These are phyloP conservation scores for Massarina eburnea DNA, from an alignment of 2,329 filamentous ascomycete species.

Conservation along the genomic window DNA sequence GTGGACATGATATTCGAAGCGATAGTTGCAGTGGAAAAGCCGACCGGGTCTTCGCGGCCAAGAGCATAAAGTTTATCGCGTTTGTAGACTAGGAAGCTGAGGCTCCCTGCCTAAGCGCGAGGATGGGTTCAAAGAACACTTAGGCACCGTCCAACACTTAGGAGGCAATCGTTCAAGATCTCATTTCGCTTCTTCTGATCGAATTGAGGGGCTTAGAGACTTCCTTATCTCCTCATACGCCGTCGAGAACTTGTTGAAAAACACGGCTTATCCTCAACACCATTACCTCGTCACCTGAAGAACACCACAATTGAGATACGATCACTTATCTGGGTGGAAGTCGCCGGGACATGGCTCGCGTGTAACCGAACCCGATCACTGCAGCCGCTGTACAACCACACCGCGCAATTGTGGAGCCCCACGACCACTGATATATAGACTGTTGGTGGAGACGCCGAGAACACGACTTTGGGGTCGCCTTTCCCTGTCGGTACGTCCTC, in stretches of 20 bases:
- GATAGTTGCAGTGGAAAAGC: neutral
- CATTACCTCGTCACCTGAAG: neutral
- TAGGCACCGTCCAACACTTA: too few species aligned
- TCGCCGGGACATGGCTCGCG: neutral
- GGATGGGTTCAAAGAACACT: too few species aligned
- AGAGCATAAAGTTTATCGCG: neutral
- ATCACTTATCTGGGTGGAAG: neutral
- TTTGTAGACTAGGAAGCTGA: neutral
- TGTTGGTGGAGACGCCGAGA: neutral
- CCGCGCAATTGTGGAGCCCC: neutral
- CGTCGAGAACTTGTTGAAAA: neutral
- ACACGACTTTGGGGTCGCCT: neutral
- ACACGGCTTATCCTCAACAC: neutral
- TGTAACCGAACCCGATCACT: conserved; percentile 1
- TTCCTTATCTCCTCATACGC: neutral
- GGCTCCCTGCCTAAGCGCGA: neutral
- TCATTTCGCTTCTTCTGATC: neutral
- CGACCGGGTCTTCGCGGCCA: neutral
- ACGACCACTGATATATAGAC: neutral
- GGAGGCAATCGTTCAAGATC: too few species aligned
- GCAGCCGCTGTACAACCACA: conserved; percentile 3
- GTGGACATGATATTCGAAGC: neutral
- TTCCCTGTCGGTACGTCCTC: neutral
- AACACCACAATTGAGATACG: neutral
- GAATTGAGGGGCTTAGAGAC: neutral